A percentile compares a stretch with the other conserved stretches of the same genome.
These are phyloP conservation scores for Syzygium jambos DNA, from an alignment of 345 rosid genomes.

Conservation along the genomic window DNA sequence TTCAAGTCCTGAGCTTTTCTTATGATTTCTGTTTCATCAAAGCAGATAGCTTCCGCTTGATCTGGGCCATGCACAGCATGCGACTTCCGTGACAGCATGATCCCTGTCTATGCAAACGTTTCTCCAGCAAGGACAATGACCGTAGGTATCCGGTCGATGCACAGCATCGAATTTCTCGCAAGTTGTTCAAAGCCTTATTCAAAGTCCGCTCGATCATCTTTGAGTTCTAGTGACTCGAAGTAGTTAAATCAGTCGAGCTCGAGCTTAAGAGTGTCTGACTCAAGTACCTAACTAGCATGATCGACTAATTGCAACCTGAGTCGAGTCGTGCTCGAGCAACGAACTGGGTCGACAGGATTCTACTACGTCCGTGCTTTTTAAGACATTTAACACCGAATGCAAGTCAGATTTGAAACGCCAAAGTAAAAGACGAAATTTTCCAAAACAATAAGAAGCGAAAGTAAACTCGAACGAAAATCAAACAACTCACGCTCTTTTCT, in stretches of 20 bases:
- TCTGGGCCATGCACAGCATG: no score
- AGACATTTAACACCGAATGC: background rate
- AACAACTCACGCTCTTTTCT: background rate
- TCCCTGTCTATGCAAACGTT: background rate
- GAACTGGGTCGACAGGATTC: background rate
- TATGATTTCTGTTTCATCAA: background rate
- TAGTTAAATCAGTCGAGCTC: background rate
- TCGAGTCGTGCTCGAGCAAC: background rate
- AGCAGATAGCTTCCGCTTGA: background rate
- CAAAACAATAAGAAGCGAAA: background rate
- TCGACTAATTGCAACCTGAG: background rate
- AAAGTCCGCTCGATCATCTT: background rate
- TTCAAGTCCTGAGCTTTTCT: background rate
- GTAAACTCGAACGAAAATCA: background rate
- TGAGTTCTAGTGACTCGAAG: background rate
- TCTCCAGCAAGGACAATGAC: background rate
- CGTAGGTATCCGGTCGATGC: accelerated
- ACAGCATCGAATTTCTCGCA: accelerated
- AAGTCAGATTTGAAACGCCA: background rate
- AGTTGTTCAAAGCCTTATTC: background rate
- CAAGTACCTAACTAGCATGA: background rate
- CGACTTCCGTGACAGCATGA: background rate
- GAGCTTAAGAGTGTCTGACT: background rate
- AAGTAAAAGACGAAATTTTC: background rate
- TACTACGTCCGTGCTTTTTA: no score